These are phyloP conservation scores for Epichloe gansuensis DNA, from an alignment of 2,329 filamentous ascomycete genomes.

Conservation along the genomic window DNA sequence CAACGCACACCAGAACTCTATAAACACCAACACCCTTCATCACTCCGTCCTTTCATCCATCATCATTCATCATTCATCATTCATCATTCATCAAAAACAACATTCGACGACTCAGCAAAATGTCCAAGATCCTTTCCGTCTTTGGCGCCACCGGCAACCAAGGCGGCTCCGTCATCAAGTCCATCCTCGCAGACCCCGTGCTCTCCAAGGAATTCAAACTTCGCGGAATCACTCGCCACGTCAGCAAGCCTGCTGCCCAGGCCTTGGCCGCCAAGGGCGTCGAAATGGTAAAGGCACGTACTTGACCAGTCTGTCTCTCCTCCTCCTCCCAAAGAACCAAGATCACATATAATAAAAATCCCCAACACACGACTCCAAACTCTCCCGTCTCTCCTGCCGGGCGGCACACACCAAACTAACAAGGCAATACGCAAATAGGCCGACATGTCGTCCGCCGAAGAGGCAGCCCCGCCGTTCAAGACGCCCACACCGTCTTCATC, in stretches of 20 bases:
- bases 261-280: constrained; percentile 28
- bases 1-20: too few species aligned
- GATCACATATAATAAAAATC: not conserved
- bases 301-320: too few species aligned
- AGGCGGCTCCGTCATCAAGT: constrained; percentile 33
- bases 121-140: constrained; percentile 30
- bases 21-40: too few species aligned
- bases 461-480: constrained; percentile 25
- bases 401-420: too few species aligned
- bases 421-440: constrained; percentile 15
- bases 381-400: too few species aligned
- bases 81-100: too few species aligned
- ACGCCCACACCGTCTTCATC: constrained; percentile 31
- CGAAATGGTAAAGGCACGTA: constrained; percentile 23
- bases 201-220: constrained; percentile 32
- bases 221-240: constrained; percentile 35
- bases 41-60: too few species aligned
- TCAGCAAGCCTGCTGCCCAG: constrained; percentile 26
- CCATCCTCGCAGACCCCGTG: constrained; percentile 33
- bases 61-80: too few species aligned
- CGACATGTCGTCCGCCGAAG: constrained; percentile 26
- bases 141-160: constrained; percentile 39
- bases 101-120: not conserved
- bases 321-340: not conserved
- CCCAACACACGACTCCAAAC: too few species aligned